These are phyloP conservation scores for Saccharomycopsis lassenensis DNA, from an alignment of 805 yeast genomes.

Conservation along the genomic window DNA sequence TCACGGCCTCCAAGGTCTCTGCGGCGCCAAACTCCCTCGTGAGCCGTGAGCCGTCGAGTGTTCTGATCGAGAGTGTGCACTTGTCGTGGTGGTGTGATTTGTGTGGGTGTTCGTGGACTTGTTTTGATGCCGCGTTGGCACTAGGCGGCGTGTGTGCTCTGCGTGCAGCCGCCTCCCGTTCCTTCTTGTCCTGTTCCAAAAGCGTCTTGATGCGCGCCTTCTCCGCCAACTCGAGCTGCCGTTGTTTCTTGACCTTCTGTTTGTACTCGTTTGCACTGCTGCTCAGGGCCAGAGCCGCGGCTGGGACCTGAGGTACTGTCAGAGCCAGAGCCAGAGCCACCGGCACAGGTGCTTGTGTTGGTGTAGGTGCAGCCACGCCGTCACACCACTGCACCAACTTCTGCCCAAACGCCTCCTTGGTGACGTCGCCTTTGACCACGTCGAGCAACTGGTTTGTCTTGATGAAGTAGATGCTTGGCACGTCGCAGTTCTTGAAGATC, in stretches of 20 bases:
- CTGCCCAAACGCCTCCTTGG: slow-evolving; percentile 22
- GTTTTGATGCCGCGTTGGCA: slow-evolving; percentile 11
- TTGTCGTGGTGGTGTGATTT: slow-evolving; percentile 2
- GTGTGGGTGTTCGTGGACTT: no score
- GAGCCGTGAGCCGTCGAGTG: slow-evolving; percentile 55
- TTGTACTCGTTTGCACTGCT: slow-evolving; percentile 25
- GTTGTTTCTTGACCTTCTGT: slow-evolving; percentile 29
- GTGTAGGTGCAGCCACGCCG: neutral
- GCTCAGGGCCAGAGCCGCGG: neutral
- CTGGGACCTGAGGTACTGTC: neutral
- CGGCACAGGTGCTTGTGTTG: neutral
- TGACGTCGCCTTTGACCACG: slow-evolving; percentile 27
- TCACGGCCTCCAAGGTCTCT: slow-evolving; percentile 43
- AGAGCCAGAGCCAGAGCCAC: neutral
- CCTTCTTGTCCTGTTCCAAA: slow-evolving; percentile 25
- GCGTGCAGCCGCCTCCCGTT: neutral
- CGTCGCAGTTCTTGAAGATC: slow-evolving; percentile 38
- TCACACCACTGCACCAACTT: slow-evolving; percentile 19
- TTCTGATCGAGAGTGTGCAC: slow-evolving; percentile 40
- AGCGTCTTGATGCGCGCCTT: slow-evolving; percentile 43
- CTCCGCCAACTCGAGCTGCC: slow-evolving; percentile 34
- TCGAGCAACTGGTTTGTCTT: slow-evolving; percentile 36
- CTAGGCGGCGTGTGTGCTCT: neutral
- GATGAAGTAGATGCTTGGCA: slow-evolving; percentile 52
- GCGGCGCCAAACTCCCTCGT: slow-evolving; percentile 37